Percentiles rank a stretch among this genome's conserved stretches.
Conservation (phyloP, 192 early-diverging fungal genomes). For the Coemansia aciculifera region DNA sequence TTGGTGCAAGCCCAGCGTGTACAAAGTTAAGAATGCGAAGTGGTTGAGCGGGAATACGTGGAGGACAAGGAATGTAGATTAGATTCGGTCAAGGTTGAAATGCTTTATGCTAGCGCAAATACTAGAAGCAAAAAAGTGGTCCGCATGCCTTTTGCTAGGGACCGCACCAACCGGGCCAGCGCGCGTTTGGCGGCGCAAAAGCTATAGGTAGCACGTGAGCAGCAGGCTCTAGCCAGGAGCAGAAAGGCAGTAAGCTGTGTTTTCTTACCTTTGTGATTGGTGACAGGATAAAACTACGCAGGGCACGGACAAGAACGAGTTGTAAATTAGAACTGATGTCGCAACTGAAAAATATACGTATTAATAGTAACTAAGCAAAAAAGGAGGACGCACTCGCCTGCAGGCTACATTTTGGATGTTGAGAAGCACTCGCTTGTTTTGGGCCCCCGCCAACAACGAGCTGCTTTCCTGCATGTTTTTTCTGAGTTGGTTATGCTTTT, state of each 20-base stretch:
- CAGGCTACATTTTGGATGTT: neutral
- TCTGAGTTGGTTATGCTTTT: neutral
- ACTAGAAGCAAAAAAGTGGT: neutral
- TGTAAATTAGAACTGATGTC: neutral
- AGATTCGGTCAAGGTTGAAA: neutral
- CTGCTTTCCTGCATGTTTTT: neutral
- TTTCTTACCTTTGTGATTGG: constrained; percentile 4
- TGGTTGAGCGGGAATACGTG: neutral
- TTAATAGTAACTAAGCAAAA: neutral
- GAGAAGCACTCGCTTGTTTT: constrained; percentile 2
- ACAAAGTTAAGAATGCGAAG: neutral
- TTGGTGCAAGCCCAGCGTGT: neutral
- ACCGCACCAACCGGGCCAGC: neutral
- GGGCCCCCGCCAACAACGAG: neutral
- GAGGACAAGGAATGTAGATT: neutral
- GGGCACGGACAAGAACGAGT: neutral
- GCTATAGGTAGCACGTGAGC: neutral
- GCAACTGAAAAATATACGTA: neutral
- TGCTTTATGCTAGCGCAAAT: neutral
- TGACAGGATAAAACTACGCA: neutral
- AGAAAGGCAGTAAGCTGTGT: neutral
- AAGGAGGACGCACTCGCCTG: neutral
- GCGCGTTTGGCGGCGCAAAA: neutral
- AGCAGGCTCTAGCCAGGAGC: neutral
- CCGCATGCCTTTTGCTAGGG: neutral